Evolutionary conservation across 768 basidiomycete genomes (phyloP), one percentile per base, ranked within the genome.

Genomic region (Russula griseocarnosa): DNA sequence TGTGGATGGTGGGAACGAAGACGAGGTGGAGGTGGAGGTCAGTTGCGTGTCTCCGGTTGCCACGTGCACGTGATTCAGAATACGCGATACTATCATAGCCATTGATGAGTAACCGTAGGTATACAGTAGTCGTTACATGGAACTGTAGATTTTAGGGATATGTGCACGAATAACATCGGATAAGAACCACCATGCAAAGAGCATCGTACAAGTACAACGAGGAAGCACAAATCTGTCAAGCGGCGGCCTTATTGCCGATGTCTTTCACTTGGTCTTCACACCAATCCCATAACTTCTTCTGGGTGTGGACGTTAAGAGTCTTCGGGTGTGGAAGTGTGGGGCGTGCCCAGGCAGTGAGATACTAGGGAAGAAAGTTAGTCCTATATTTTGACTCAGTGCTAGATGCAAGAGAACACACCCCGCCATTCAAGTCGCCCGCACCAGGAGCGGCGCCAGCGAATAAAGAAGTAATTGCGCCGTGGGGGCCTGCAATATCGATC

Each of bases 321-420:
- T 57, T 56, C 28, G 38, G 47, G 26, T 40, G 49, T 22, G 61
- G 61, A 51, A 62, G 47, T 11, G 54, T 32, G 28, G 30, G 13
- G 30, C 61, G 61, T 22, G 59, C 51, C 40, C 38, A 60, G 10
- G 51, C 22, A 10, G 60, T 60, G 14, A 60, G 40, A 20, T 60
- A 60, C 52, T 60, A 18, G 6, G 11, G 22, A 9, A n/a, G 11
- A 16, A 34, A 16, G 30, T 60, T 16, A 60, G 38, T 26, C 20
- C 20, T 16, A 34, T 22, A 24, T 13, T 9, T 16, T n/a, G 44
- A 5, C 16, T n/a, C 16, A 60, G n/a, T 42, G 8, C 8, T 5
- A 11, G 42, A 24, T 5, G 14, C 36, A 36, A 9, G 40, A 44
- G 11, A 47, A 24, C 60, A 3, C 24, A 53, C 60, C 52, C 34